phyloP scores from a whole-genome alignment of 2,329 filamentous ascomycete species.

The Phialophora macrospora region DNA sequence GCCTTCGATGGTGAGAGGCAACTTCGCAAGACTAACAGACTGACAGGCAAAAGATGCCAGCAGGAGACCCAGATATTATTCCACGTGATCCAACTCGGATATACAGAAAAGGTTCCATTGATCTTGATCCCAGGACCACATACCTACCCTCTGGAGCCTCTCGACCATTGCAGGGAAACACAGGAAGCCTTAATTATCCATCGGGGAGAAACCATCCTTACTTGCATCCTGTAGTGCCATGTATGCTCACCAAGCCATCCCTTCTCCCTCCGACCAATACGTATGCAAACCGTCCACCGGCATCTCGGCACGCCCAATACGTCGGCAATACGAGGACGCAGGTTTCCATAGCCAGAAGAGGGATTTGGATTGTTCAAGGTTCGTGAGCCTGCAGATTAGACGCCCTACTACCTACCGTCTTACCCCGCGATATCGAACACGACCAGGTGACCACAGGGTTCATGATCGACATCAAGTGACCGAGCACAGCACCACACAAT shows the following conservation, averaged over 20 bases:
- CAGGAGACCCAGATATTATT: too few relatives aligned
- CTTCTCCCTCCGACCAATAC: background rate
- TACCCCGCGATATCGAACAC: background rate
- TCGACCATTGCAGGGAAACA: background rate
- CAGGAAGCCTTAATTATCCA: background rate
- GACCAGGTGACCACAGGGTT: background rate
- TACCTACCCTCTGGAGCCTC: background rate
- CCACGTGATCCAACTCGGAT: background rate
- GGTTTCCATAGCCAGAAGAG: background rate
- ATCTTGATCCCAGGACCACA: background rate
- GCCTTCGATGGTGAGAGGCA: too few relatives aligned
- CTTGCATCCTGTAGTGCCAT: background rate
- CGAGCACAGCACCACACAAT: too few relatives aligned
- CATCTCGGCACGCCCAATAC: background rate
- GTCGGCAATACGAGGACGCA: constrained; percentile 5
- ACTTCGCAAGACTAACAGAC: too few relatives aligned
- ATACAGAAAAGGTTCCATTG: background rate
- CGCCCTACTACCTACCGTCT: background rate
- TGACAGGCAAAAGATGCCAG: too few relatives aligned
- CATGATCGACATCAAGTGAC: constrained; percentile 12
- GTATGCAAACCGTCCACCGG: background rate
- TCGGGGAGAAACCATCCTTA: background rate
- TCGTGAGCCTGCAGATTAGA: background rate
- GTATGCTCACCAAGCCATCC: background rate
- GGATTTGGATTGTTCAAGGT: background rate